Evolutionary conservation across 805 yeast species (phyloP), one percentile per base, ranked within the genome.

Genomic region (Pichia phayaonensis): DNA sequence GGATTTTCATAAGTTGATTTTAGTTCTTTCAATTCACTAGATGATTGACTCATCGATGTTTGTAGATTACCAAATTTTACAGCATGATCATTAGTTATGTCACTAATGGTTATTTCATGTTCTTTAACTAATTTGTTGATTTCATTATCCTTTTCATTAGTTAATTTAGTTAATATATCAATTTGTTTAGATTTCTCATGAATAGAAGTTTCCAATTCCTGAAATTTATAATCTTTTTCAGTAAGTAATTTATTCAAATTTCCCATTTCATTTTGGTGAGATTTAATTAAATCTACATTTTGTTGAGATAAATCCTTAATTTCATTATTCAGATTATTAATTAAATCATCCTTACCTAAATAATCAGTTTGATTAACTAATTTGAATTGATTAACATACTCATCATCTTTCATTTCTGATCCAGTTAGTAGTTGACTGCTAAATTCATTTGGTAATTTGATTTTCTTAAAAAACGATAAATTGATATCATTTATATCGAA

Each of bases 1-100:
- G 80, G 78, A 8, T 55, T 51, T 11, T 55, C 58, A 21, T 58
- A n/a, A 45, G 48, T 47, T 12, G 23, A 21, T 26, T 56, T 54
- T 12, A 40, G 13, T 18, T 23, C 16, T 39, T 15, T 21, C 15
- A 20, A 15, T 39, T 42, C 18, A n/a, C 20, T 29, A 4, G 27
- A 15, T 3, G 27, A 13, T 29, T 20, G 23, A 29, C 29, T 15
- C 1, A 21, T 42, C 13, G n/a, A 23, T 11, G 18, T 3, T 13
- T 13, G 34, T 13, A 29, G 12, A 29, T 13, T 29, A 29, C 13
- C 5, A 29, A 12, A 6, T 29, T 29, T 29, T 15, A 29, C 12
- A 29, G 12, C n/a, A 13, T 29, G 34, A 29, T 12, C 7, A 3
- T 29, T 29, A 2, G 34, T 29, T 29, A 29, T 13, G 4, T 29